Conservation (phyloP, 352 stramenopile species). For the Halophytophthora batemanensis region DNA sequence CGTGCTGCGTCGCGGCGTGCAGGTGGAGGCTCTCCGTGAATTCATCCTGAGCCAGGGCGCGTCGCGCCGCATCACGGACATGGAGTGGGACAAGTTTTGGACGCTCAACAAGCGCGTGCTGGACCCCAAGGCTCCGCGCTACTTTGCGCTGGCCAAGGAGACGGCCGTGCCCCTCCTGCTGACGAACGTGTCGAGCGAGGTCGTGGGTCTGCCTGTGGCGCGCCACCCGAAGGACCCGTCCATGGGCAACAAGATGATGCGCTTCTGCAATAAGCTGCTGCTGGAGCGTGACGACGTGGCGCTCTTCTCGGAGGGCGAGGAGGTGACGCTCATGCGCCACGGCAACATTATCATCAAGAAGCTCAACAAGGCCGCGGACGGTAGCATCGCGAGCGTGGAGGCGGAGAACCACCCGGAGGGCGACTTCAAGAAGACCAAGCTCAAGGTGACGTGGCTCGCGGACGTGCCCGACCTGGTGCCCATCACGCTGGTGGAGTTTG, state of each 20-base stretch:
- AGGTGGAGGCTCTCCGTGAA: slow-evolving; percentile 92
- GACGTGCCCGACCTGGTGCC: slow-evolving; percentile 87
- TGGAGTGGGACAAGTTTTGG: slow-evolving; percentile 99
- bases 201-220: slow-evolving; percentile 61
- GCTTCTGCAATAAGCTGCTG: slow-evolving; percentile 88
- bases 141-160: slow-evolving; percentile 95
- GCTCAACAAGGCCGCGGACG: slow-evolving; percentile 55
- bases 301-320: slow-evolving; percentile 93
- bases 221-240: slow-evolving; percentile 79
- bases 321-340: slow-evolving; percentile 98
- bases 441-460: slow-evolving; percentile 97
- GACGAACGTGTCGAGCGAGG: slow-evolving; percentile 59
- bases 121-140: slow-evolving; percentile 93
- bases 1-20: slow-evolving; percentile 94
- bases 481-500: slow-evolving; percentile 96
- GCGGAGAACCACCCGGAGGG: slow-evolving; percentile 73
- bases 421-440: slow-evolving; percentile 95
- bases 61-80: slow-evolving; percentile 95
- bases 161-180: slow-evolving; percentile 89
- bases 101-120: slow-evolving; percentile 99
- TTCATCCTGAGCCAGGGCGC: slow-evolving; percentile 98
- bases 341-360: slow-evolving; percentile 89
- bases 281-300: slow-evolving; percentile 95
- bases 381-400: slow-evolving; percentile 58
- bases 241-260: slow-evolving; percentile 85